Evolutionary conservation across 768 basidiomycete genomes (phyloP).

Genomic region (Suillus placidus): DNA sequence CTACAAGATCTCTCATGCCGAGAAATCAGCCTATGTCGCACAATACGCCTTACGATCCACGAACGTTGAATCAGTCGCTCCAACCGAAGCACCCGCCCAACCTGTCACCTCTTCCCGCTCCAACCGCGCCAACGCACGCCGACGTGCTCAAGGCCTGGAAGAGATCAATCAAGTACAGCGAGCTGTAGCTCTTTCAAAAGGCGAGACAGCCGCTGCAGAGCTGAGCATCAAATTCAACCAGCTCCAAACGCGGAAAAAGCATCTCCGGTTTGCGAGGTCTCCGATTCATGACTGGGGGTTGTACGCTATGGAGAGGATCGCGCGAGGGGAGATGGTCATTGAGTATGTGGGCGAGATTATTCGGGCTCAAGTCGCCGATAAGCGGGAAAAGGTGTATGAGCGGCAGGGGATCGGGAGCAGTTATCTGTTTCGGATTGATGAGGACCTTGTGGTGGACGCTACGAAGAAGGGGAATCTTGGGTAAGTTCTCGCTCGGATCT

Average conservation of each 20-base stretch:
- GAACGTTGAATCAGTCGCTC: conserved; percentile 45
- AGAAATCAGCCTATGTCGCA: conserved; percentile 90
- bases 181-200: conserved; percentile 73
- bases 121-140: conserved; percentile 89
- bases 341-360: conserved; percentile 99
- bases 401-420: conserved; percentile 97
- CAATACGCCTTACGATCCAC: conserved; percentile 75
- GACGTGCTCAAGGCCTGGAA: conserved; percentile 90
- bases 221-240: conserved; percentile 97
- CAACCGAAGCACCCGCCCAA: conserved; percentile 45
- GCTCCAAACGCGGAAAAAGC: conserved; percentile 96
- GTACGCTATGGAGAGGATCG: conserved; percentile 96
- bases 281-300: conserved; percentile 99
- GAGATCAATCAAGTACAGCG: conserved; percentile 92
- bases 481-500: conserved; percentile 50
- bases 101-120: conserved; percentile 79
- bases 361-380: conserved; percentile 92
- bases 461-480: conserved; percentile 99
- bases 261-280: conserved; percentile 89
- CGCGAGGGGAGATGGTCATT: conserved; percentile 96
- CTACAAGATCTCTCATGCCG: conserved; percentile 91
- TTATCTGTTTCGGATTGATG: conserved; percentile 97
- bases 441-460: conserved; percentile 97
- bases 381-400: conserved; percentile 96
- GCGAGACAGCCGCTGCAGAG: conserved; percentile 70